Conservation (phyloP, 805 yeast species). For the Hanseniaspora pseudoguilliermondii region DNA sequence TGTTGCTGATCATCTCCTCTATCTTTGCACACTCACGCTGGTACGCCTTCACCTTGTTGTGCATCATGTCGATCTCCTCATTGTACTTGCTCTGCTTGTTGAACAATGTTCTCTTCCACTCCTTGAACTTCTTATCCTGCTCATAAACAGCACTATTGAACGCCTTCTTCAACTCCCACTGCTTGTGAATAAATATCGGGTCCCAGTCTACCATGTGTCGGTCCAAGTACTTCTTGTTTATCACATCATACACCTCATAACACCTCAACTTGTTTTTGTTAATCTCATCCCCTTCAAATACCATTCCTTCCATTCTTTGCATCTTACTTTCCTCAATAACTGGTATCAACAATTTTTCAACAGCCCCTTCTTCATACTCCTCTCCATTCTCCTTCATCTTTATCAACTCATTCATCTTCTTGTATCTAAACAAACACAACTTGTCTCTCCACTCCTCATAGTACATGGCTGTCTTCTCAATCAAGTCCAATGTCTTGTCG, state of each 20-base stretch:
- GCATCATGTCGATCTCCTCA: conserved; percentile 37
- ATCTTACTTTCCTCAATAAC: conserved; percentile 12
- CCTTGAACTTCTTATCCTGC: conserved; percentile 48
- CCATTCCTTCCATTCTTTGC: neutral
- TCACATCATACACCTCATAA: conserved; percentile 30
- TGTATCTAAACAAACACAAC: conserved; percentile 39
- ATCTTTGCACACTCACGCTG: conserved; percentile 25
- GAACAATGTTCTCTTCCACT: conserved; percentile 47
- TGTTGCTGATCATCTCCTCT: conserved; percentile 15
- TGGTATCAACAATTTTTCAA: neutral
- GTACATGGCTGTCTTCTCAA: conserved; percentile 55
- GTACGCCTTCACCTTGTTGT: conserved; percentile 28
- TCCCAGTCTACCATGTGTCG: conserved; percentile 31
- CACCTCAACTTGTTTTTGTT: conserved; percentile 28
- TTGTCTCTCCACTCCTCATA: conserved; percentile 57
- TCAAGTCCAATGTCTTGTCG: conserved; percentile 64
- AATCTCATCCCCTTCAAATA: conserved; percentile 17
- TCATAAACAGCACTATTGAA: conserved; percentile 32
- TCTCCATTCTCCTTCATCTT: conserved; percentile 8
- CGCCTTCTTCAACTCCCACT: conserved; percentile 32
- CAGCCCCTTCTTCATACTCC: neutral
- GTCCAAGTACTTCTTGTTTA: conserved; percentile 31
- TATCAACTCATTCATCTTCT: conserved; percentile 5
- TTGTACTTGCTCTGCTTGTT: conserved; percentile 46
- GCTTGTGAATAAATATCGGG: conserved; percentile 36